Evolutionary conservation across 495 filamentous ascomycete species (phyloP).

Genomic region (Tuber brumale): DNA sequence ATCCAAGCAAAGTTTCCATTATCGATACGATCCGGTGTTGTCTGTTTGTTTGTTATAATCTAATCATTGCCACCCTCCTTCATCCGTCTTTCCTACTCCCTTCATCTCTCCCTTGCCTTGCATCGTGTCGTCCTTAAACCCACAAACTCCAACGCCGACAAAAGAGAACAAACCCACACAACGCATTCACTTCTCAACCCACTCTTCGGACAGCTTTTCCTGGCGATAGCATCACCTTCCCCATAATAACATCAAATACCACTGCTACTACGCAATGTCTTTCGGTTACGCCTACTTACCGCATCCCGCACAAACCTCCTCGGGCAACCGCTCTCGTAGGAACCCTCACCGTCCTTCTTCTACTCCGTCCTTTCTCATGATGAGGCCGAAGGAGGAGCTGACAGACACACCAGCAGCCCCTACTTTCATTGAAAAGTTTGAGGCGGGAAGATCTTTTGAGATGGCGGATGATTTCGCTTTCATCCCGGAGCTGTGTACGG

Average conservation of each 20-base stretch:
- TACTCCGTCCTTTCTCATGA: constrained; percentile 44
- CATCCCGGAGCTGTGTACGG: constrained; percentile 86
- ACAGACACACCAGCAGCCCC: constrained; percentile 67
- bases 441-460: constrained; percentile 90
- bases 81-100: constrained; percentile 30
- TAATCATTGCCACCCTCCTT: constrained; percentile 37
- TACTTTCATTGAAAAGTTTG: constrained; percentile 75
- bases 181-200: constrained; percentile 31
- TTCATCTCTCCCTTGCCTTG: constrained; percentile 33
- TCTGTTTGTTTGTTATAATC: constrained; percentile 29
- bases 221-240: constrained; percentile 35
- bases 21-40: constrained; percentile 36
- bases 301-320: constrained; percentile 54
- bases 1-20: constrained; percentile 22
- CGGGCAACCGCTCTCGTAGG: constrained; percentile 61
- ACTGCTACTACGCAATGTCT: constrained; percentile 56
- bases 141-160: not conserved
- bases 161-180: constrained; percentile 16
- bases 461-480: constrained; percentile 96
- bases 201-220: constrained; percentile 25
- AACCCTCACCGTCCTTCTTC: constrained; percentile 68
- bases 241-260: constrained; percentile 33
- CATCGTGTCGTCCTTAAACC: constrained; percentile 27
- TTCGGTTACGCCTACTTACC: constrained; percentile 66
- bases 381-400: constrained; percentile 60